Conservation (phyloP, 208 protist genomes). For the Acanthamoeba divionensis region DNA sequence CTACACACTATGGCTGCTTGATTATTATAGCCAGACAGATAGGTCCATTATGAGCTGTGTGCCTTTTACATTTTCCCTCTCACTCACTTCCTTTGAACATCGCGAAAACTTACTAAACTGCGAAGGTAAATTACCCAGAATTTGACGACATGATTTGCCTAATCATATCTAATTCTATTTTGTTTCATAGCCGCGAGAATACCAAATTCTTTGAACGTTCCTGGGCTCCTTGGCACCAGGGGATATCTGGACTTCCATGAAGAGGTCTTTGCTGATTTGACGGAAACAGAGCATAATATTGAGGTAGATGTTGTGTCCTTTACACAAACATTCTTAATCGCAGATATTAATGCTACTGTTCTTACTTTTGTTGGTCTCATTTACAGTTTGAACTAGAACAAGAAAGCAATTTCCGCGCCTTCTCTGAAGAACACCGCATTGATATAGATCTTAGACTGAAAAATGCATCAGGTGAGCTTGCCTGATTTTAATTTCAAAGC, state of each 20-base stretch:
- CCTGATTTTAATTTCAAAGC: neutral
- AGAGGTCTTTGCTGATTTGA: neutral
- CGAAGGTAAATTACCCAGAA: neutral
- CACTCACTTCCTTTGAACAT: neutral
- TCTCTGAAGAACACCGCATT: neutral
- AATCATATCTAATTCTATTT: neutral
- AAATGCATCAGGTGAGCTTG: neutral
- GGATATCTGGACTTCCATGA: neutral
- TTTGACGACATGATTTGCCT: too few relatives aligned
- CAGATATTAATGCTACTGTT: too few relatives aligned
- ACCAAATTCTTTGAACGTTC: conserved; percentile 6
- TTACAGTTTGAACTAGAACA: neutral
- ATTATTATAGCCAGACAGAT: conserved; percentile 5
- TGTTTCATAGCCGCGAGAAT: neutral
- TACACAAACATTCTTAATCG: too few relatives aligned
- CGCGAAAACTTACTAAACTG: conserved; percentile 31
- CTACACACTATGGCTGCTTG: conserved; percentile 7
- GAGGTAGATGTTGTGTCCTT: neutral
- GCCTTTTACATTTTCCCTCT: conserved; percentile 32
- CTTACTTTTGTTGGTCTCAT: too few relatives aligned
- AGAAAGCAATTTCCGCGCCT: neutral
- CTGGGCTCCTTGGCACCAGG: neutral
- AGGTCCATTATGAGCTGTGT: neutral
- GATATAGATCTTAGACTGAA: conserved; percentile 19
- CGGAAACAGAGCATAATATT: neutral